Evolutionary conservation across 768 basidiomycete genomes (phyloP).

Genomic region (Xanthoconium stramineum): DNA sequence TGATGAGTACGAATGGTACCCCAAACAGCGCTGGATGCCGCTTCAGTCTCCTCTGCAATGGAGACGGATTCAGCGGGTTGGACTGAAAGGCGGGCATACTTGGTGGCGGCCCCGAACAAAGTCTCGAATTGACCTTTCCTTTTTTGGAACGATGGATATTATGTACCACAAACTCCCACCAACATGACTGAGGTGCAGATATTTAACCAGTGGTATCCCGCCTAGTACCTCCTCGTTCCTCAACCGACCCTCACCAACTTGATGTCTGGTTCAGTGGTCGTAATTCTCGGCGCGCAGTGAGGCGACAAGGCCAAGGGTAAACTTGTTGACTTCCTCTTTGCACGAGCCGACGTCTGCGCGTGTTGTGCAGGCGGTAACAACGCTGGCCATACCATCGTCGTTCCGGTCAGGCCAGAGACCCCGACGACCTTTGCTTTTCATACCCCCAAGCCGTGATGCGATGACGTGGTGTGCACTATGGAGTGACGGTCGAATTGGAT

Average conservation of each 20-base stretch:
- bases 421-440: conserved; percentile 94
- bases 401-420: conserved; percentile 62
- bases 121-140: conserved; percentile 5
- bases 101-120: not conserved
- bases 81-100: conserved; percentile 52
- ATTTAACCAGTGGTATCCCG: conserved; percentile 12
- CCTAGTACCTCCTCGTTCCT: conserved; percentile 14
- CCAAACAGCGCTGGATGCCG: conserved; percentile 66
- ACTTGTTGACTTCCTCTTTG: conserved; percentile 93
- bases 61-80: conserved; percentile 33
- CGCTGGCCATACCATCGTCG: conserved; percentile 97
- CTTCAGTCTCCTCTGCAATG: conserved; percentile 40
- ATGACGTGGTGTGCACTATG: conserved; percentile 44
- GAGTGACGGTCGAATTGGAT: not conserved
- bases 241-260: not conserved
- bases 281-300: conserved; percentile 88
- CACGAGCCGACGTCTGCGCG: conserved; percentile 87
- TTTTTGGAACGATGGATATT: too few species aligned
- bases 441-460: conserved; percentile 61
- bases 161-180: too few species aligned
- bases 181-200: not conserved
- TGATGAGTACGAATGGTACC: conserved; percentile 72
- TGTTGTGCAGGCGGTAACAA: conserved; percentile 98
- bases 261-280: conserved; percentile 43
- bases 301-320: conserved; percentile 95